Percentiles rank a stretch among this genome's conserved stretches.
These are phyloP conservation scores for Lachnellula subtilissima DNA, from an alignment of 2,329 filamentous ascomycete species.

Conservation along the genomic window DNA sequence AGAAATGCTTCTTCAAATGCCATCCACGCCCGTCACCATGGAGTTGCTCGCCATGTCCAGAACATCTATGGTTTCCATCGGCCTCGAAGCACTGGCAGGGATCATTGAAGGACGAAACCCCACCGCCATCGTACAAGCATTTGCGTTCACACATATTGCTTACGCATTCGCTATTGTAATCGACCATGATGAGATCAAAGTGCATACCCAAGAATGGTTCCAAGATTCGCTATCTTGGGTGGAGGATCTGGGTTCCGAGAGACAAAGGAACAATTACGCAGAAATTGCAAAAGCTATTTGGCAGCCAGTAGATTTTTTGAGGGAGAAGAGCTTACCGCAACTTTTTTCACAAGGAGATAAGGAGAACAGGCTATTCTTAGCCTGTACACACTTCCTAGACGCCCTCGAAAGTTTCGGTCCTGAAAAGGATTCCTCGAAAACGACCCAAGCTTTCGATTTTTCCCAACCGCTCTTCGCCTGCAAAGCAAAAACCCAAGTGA, in stretches of 20 bases:
- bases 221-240: constrained; percentile 20
- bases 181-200: constrained; percentile 17
- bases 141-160: constrained; percentile 26
- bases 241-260: constrained; percentile 13
- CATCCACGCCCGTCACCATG: constrained; percentile 13
- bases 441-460: constrained; percentile 5
- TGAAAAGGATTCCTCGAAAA: neutral
- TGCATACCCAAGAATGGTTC: constrained; percentile 20
- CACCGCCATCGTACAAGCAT: constrained; percentile 22
- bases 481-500: constrained; percentile 16
- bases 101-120: constrained; percentile 25
- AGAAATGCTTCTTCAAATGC: constrained; percentile 13
- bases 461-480: constrained; percentile 13
- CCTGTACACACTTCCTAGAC: constrained; percentile 22
- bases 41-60: constrained; percentile 23
- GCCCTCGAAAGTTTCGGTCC: constrained; percentile 16
- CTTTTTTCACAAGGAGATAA: neutral
- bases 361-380: constrained; percentile 10
- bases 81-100: constrained; percentile 21
- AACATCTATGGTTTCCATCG: constrained; percentile 21
- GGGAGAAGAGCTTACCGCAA: neutral
- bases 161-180: constrained; percentile 22
- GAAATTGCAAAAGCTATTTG: constrained; percentile 22
- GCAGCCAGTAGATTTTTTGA: constrained; percentile 15
- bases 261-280: constrained; percentile 15